phyloP scores from a whole-genome alignment of 371 early-diverging fungal genomes.

The Fennellomyces sp. region DNA sequence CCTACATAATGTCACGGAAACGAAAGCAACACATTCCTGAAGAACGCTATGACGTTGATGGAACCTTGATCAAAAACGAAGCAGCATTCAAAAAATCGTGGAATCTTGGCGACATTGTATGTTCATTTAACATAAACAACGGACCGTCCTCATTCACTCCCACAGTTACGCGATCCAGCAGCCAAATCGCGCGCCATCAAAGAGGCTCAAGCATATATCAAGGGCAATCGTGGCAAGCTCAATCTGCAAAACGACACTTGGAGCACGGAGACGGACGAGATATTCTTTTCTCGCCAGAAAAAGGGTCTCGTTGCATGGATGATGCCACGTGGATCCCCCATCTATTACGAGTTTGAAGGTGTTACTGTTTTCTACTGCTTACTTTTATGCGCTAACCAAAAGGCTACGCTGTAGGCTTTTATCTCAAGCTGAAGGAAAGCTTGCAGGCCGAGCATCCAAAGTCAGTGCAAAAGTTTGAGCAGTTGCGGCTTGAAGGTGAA shows the following conservation, averaged over 20 bases:
- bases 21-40: conserved; percentile 26
- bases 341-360: conserved; percentile 57
- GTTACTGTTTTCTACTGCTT: background rate
- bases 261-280: conserved; percentile 43
- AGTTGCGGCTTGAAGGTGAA: conserved; percentile 38
- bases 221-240: conserved; percentile 11
- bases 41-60: conserved; percentile 43
- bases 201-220: conserved; percentile 40
- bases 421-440: conserved; percentile 31
- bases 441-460: conserved; percentile 6
- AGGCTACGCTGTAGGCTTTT: conserved; percentile 30
- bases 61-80: conserved; percentile 36
- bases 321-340: conserved; percentile 44
- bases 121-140: background rate
- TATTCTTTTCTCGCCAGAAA: conserved; percentile 44
- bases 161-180: conserved; percentile 31
- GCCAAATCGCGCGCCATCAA: conserved; percentile 29
- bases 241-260: conserved; percentile 22
- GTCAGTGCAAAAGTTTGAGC: background rate
- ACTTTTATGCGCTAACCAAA: background rate
- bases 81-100: conserved; percentile 32
- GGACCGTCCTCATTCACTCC: background rate
- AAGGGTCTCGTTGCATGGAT: conserved; percentile 44
- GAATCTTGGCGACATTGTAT: conserved; percentile 49
- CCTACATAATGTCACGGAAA: background rate